A percentile compares a stretch with the other conserved stretches of the same genome.
phyloP scores from a whole-genome alignment of 176 grass and related monocot species.

The Secale cereale region DNA sequence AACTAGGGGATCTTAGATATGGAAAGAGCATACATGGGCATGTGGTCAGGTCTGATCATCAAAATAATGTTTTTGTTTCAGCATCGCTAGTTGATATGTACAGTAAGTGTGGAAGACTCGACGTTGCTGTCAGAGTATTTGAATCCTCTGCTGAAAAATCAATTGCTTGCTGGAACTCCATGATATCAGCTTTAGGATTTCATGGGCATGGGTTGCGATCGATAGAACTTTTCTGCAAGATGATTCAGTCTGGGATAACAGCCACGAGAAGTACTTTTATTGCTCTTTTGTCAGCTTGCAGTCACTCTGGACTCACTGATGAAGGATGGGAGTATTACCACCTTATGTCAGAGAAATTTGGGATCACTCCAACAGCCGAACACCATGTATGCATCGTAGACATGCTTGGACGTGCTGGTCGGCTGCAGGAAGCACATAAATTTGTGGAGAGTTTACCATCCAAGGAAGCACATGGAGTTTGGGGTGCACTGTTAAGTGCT shows the following conservation, averaged over 20 bases:
- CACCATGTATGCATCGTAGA: constrained; percentile 77
- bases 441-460: constrained; percentile 52
- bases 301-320: constrained; percentile 65
- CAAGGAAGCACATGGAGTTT: constrained; percentile 54
- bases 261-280: constrained; percentile 80
- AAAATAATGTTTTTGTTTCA: constrained; percentile 65
- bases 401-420: constrained; percentile 70
- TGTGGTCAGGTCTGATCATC: constrained; percentile 47
- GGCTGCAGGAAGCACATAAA: constrained; percentile 46
- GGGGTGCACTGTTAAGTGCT: constrained; percentile 73
- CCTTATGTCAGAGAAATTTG: constrained; percentile 65
- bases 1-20: constrained; percentile 44
- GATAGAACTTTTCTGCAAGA: constrained; percentile 61
- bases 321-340: constrained; percentile 73
- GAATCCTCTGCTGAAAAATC: constrained; percentile 56
- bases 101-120: constrained; percentile 74
- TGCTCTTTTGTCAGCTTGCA: constrained; percentile 79
- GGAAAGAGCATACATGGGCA: constrained; percentile 73
- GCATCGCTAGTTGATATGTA: constrained; percentile 87
- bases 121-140: constrained; percentile 50
- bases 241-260: constrained; percentile 52
- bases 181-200: constrained; percentile 81
- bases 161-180: constrained; percentile 84
- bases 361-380: constrained; percentile 51
- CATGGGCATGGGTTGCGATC: constrained; percentile 68